Evolutionary conservation across 371 early-diverging fungal genomes (phyloP).

Genomic region (Mucor sp.): DNA sequence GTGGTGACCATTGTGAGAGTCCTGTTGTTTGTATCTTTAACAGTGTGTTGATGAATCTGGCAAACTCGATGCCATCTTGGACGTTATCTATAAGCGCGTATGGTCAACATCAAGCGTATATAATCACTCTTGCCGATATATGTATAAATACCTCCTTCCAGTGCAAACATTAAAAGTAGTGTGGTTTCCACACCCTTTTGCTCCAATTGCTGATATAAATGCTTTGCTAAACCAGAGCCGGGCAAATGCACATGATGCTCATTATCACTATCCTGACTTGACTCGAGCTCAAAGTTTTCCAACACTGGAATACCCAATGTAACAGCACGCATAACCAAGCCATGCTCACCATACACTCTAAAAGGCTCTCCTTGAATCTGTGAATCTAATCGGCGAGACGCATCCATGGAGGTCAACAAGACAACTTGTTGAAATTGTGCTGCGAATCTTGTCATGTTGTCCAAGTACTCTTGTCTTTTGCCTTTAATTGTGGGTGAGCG

Average conservation of each 20-base stretch:
- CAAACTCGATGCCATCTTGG: conserved; percentile 65
- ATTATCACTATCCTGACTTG: conserved; percentile 1
- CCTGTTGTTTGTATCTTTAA: conserved; percentile 11
- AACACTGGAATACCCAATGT: conserved; percentile 33
- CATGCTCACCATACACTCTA: conserved; percentile 20
- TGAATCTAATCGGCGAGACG: conserved; percentile 62
- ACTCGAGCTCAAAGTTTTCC: conserved; percentile 31
- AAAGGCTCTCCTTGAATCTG: conserved; percentile 56
- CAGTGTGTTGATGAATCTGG: conserved; percentile 58
- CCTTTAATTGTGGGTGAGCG: conserved; percentile 55
- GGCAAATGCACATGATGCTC: conserved; percentile 40
- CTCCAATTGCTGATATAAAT: conserved; percentile 33
- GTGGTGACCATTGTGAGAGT: conserved; percentile 54
- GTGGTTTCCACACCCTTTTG: conserved; percentile 35
- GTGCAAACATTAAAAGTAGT: conserved; percentile 66
- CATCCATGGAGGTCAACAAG: conserved; percentile 72
- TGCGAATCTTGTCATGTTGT: conserved; percentile 57
- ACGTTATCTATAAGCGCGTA: conserved; percentile 55
- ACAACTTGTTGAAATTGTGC: conserved; percentile 57
- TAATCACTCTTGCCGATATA: not conserved
- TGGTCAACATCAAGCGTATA: not conserved
- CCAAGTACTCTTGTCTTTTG: conserved; percentile 33
- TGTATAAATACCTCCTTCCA: conserved; percentile 60
- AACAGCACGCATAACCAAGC: conserved; percentile 10
- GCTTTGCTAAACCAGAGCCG: conserved; percentile 56